Evolutionary conservation across 345 rosid genomes (phyloP), one percentile per base, ranked within the genome.

Genomic region (Moricandia moricandioides): DNA sequence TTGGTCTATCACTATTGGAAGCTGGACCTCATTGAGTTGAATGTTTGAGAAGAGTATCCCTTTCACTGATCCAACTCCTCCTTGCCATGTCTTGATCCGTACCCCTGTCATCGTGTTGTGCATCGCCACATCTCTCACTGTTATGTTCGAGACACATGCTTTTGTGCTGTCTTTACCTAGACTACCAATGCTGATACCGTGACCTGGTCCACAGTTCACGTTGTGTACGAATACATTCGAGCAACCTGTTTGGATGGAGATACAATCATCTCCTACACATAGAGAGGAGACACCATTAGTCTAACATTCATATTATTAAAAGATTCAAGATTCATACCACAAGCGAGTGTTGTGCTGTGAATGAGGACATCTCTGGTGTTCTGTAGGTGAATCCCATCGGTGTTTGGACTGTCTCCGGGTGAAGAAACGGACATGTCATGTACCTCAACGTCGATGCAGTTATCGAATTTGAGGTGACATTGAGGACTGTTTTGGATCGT

Each of bases 51-150:
- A 95, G 69, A 88, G 69, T 24, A 95, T 86, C 51, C 89, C 94
- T 62, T 86, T 91, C 17, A 95, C 98, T 6, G 90, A 92, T 72
- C 99, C 97, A 18, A 87, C 82, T 60, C 98, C 98, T 75, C 99
- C 99, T 94, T 95, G 98, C 86, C 99, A 92, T 26, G 99, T 95
- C 87, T 95, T 95, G 68, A 95, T 90, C 78, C 94, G 82, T 75
- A 89, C 96, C 13, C 98, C 99, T 21, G 80, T 91, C 98, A 89
- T 91, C 8, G 97, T 92, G 86, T 87, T 86, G 76, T 86, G 91
- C 85, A 96, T 88, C 7, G 72, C 67, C 58, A 96, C 88, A 73
- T 96, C 92, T 37, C 94, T 82, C n/a, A 96, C 83, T 4, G 96
- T 92, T 82, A 96, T 88, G 84, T 92, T 92, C 1, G 99, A 90